A percentile compares a stretch with the other conserved stretches of the same genome.
Evolutionary conservation across 1,284 basidiomycete species (phyloP).

Genomic region (Sutorius eximius): DNA sequence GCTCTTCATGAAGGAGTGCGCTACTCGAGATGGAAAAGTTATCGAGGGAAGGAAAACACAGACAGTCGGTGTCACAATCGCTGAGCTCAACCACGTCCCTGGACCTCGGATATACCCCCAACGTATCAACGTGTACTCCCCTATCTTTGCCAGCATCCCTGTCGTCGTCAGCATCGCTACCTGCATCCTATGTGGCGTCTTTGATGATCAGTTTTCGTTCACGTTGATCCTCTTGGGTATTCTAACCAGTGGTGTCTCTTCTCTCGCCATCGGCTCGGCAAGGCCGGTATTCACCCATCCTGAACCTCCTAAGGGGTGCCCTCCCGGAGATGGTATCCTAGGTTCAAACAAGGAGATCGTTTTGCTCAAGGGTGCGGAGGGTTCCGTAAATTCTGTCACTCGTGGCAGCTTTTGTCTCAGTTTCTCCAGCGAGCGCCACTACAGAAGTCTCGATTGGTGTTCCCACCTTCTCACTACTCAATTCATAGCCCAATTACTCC

Average conservation of each 20-base stretch:
- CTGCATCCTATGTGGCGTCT: conserved; percentile 22
- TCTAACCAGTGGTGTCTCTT: conserved; percentile 30
- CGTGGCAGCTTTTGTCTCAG: conserved; percentile 30
- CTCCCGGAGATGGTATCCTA: conserved; percentile 32
- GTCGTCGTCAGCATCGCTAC: conserved; percentile 28
- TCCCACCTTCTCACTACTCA: conserved; percentile 31
- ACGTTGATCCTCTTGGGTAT: conserved; percentile 34
- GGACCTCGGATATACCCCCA: conserved; percentile 15
- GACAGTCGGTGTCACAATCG: conserved; percentile 28
- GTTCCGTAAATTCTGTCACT: conserved; percentile 32
- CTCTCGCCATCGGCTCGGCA: conserved; percentile 30
- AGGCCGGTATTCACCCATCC: conserved; percentile 29
- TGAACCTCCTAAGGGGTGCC: conserved; percentile 24
- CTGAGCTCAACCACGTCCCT: conserved; percentile 21
- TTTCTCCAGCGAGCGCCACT: conserved; percentile 24
- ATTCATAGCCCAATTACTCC: conserved; percentile 32
- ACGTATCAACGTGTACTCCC: conserved; percentile 21
- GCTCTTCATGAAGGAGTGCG: conserved; percentile 25
- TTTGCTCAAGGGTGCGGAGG: conserved; percentile 28
- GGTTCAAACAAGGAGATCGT: conserved; percentile 21
- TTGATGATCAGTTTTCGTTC: conserved; percentile 32
- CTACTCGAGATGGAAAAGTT: conserved; percentile 1
- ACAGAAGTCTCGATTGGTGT: conserved; percentile 27
- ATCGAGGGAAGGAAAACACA: conserved; percentile 27
- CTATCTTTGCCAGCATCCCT: conserved; percentile 26